Percentiles rank a stretch among this genome's conserved stretches.
phyloP scores from a whole-genome alignment of 306 rosid species.

The Arachis hypogaea region DNA sequence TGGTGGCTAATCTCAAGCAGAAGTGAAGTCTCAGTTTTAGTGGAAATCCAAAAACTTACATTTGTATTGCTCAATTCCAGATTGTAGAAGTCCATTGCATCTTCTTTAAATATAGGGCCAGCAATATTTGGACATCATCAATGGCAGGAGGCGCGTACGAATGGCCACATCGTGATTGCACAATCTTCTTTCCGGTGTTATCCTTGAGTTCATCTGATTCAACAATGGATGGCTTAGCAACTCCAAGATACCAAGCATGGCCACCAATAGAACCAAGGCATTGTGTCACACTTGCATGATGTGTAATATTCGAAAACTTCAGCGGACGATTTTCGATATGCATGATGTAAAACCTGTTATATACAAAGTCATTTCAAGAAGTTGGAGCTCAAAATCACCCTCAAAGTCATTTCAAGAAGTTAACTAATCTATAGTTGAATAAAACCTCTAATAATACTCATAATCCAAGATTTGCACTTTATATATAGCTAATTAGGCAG shows the following conservation, averaged over 20 bases:
- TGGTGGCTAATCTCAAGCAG: not conserved
- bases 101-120: conserved; percentile 75
- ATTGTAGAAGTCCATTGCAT: conserved; percentile 69
- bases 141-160: conserved; percentile 62
- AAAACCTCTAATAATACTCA: not conserved
- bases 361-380: not conserved
- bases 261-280: conserved; percentile 89
- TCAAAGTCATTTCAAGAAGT: not conserved
- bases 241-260: conserved; percentile 80
- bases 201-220: conserved; percentile 44
- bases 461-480: not conserved
- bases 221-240: conserved; percentile 77
- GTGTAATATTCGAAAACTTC: conserved; percentile 63
- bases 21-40: not conserved
- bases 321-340: conserved; percentile 58
- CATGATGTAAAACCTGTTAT: conserved; percentile 74
- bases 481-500: too few species aligned
- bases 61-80: conserved; percentile 72
- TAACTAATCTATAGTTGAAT: conserved; percentile 2
- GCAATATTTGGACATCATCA: conserved; percentile 57
- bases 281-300: conserved; percentile 88
- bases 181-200: conserved; percentile 34
- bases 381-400: conserved; percentile 10
- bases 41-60: conserved; percentile 45
- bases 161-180: conserved; percentile 60